Evolutionary conservation across 2,329 filamentous ascomycete genomes (phyloP), one percentile per base, ranked within the genome.

Genomic region (Alternaria atra): DNA sequence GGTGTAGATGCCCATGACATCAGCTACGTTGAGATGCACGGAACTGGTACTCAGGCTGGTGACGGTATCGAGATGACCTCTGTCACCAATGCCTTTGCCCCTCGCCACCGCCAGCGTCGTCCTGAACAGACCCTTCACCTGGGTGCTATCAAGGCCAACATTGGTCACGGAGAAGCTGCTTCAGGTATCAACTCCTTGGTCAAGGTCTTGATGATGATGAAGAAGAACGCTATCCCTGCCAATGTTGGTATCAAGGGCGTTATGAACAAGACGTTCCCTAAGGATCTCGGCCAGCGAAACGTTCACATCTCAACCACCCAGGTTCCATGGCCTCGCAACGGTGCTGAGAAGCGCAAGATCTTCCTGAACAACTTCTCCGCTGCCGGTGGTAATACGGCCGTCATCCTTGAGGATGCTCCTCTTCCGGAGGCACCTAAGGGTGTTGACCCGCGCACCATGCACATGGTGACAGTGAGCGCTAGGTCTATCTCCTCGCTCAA

Each of bases 21-120:
- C 50, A 89, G 89, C 77, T 96, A 94, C 72, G 89, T 97, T 8
- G 93, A 96, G 79, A 93, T 95, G 89, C 92, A 97, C 76, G 93
- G 91, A 13, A 97, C 93, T 3, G 93, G 93, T 32, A 97, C 92
- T 0, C 91, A 95, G 77, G 92, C 91, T 32, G 93, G 91, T 62
- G 93, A 97, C 72, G 89, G 88, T 7, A 90, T 88, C 4, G 93
- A 97, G 76, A 94, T 94, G 90, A 83, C 87, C 1, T 93, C 90
- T 0, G 90, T 96, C 50, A 87, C 89, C 23, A 83, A 86, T 50
- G 82, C 86, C 20, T 90, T 90, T 67, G 87, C 86, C 44, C 84
- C 86, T 23, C 80, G 82, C 55, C 77, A 84, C 65, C 80, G 81
- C 42, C 81, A 84, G 70, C 83, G 84, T 52, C 78, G 74, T 34